A percentile compares a stretch with the other conserved stretches of the same genome.
phyloP scores from a whole-genome alignment of 2,329 filamentous ascomycete species.

The Colletotrichum ledebouriae region DNA sequence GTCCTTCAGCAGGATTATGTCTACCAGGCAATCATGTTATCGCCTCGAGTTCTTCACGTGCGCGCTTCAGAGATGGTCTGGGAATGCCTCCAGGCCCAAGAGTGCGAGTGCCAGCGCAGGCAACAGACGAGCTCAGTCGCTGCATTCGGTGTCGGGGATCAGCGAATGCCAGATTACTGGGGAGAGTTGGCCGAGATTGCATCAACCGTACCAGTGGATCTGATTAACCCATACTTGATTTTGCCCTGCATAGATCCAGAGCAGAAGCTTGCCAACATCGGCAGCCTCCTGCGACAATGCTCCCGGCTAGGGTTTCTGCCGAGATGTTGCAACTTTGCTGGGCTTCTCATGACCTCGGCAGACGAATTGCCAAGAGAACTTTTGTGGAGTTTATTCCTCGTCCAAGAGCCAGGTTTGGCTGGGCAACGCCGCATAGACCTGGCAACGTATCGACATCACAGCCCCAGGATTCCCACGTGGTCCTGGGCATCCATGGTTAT shows the following conservation, averaged over 20 bases:
- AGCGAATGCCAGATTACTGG: background rate
- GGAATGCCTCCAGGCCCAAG: background rate
- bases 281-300: background rate
- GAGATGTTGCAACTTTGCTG: background rate
- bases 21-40: slow-evolving; percentile 23
- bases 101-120: slow-evolving; percentile 23
- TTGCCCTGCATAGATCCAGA: background rate
- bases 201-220: background rate
- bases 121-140: background rate
- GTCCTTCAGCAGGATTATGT: background rate
- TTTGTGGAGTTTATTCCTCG: background rate
- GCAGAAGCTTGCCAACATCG: slow-evolving; percentile 1
- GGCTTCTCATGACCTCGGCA: background rate
- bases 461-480: slow-evolving; percentile 22
- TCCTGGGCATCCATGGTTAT: slow-evolving; percentile 34
- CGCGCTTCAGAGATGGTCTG: slow-evolving; percentile 20
- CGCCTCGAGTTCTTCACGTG: slow-evolving; percentile 18
- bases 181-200: background rate
- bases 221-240: slow-evolving; percentile 2
- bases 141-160: background rate
- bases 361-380: background rate
- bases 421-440: too few species aligned
- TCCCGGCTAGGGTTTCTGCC: background rate
- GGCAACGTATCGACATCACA: slow-evolving; percentile 4
- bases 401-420: background rate